These are phyloP conservation scores for Leccinum subgranulosum DNA, from an alignment of 768 basidiomycete species.

Conservation along the genomic window DNA sequence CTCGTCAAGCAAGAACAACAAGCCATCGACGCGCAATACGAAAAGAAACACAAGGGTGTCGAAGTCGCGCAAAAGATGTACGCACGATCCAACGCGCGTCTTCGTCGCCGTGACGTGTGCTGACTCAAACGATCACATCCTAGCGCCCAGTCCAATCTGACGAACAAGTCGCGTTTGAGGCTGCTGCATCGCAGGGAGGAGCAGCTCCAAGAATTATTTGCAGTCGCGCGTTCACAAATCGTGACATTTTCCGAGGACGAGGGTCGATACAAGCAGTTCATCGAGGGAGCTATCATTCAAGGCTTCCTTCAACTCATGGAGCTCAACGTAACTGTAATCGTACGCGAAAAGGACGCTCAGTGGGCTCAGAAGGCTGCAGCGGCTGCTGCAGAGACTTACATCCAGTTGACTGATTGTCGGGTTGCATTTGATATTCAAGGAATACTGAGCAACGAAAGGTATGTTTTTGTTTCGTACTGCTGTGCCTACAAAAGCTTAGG, in stretches of 20 bases:
- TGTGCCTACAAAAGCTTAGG: neutral
- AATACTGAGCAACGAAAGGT: constrained; percentile 66
- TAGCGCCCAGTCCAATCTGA: constrained; percentile 92
- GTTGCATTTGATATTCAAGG: constrained; percentile 59
- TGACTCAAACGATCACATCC: neutral
- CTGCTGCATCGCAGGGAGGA: constrained; percentile 91
- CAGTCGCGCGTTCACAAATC: constrained; percentile 61
- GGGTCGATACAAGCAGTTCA: constrained; percentile 73
- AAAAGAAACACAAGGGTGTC: constrained; percentile 93
- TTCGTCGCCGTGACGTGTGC: neutral
- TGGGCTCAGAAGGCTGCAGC: constrained; percentile 61
- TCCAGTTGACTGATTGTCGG: constrained; percentile 71
- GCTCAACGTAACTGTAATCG: constrained; percentile 59
- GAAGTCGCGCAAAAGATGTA: constrained; percentile 98
- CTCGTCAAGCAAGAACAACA: constrained; percentile 95
- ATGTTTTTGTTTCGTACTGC: constrained; percentile 19
- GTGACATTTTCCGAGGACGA: constrained; percentile 61
- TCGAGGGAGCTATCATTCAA: constrained; percentile 84
- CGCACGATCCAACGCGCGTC: constrained; percentile 22
- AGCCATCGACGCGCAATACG: constrained; percentile 89
- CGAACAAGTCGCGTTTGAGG: constrained; percentile 92
- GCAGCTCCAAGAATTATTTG: constrained; percentile 85
- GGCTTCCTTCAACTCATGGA: constrained; percentile 83
- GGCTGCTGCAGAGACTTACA: constrained; percentile 63
- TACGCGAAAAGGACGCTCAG: constrained; percentile 65